Evolutionary conservation across 2,329 filamentous ascomycete genomes (phyloP), one percentile per base, ranked within the genome.

Genomic region (Microdochium trichocladiopsis): DNA sequence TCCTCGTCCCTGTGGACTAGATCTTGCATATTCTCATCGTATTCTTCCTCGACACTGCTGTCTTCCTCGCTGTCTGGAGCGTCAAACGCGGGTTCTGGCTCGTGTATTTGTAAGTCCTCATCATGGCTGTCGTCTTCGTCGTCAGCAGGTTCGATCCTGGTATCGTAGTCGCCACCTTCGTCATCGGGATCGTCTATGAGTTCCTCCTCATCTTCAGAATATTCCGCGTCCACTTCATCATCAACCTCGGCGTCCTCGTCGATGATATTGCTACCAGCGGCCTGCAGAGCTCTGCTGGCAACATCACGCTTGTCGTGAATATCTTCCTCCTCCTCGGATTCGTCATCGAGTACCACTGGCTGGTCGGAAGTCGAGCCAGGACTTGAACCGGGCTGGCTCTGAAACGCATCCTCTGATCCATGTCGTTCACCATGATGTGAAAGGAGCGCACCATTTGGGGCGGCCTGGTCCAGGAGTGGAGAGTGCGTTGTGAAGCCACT

Each of bases 291-390:
- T 22, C 4, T 23, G 12, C 41, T 16, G 22, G 6, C 16, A 23
- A 9, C n/a, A 22, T 22, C 12, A 3, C 18, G 41, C 41, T 48
- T 3, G 4, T 28, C 23, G n/a, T n/a, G n/a, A 12, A 21, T 12
- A 12, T 25, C 47, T 48, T 25, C 23, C 47, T 48, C 63, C 16
- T 55, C 59, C 6, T 63, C 63, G 1, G 60, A 61, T 23, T 64
- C 63, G 50, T 66, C 62, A 18, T 65, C 60, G 49, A 66, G 63
- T 37, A 66, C 58, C 18, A 67, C 50, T 21, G 63, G 58, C 41
- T 58, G 58, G 33, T 65, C 59, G 16, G 62, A 53, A 25, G 62
- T 60, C 22, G 53, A 33, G 21, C 60, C 61, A 53, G 61, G 55
- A 10, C 47, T 45, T 8, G 41, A 45, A 9, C 41, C 41, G 5